Conservation (phyloP, 768 basidiomycete species). For the Trichaptum fuscoviolaceum region DNA sequence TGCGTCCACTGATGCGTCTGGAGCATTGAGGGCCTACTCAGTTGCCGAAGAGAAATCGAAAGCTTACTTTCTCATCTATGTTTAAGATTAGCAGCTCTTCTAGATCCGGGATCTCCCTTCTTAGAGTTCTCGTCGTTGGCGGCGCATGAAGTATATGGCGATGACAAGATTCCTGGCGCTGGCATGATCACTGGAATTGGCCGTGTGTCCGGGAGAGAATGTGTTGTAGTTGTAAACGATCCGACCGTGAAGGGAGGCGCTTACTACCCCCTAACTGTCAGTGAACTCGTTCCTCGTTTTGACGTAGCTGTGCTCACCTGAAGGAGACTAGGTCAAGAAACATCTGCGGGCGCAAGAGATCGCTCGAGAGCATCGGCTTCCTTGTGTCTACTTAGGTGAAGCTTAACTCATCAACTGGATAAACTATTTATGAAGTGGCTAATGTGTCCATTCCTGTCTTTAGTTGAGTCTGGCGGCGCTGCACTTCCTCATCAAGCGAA, state of each 20-base stretch:
- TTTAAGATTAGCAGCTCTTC: conserved; percentile 58
- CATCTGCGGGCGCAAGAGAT: conserved; percentile 93
- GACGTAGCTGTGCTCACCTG: background rate
- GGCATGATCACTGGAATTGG: conserved; percentile 85
- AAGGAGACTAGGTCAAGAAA: conserved; percentile 70
- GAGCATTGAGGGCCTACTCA: background rate
- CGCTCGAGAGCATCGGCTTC: conserved; percentile 83
- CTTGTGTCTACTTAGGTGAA: conserved; percentile 89
- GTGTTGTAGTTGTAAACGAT: conserved; percentile 90
- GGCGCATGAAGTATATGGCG: conserved; percentile 80
- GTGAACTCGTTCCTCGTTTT: conserved; percentile 12
- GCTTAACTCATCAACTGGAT: conserved; percentile 1
- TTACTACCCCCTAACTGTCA: conserved; percentile 81
- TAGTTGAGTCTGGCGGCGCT: conserved; percentile 93
- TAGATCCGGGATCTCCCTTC: conserved; percentile 87
- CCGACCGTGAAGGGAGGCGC: conserved; percentile 91
- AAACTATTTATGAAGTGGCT: background rate
- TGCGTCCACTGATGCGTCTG: conserved; percentile 25
- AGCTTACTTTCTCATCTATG: background rate
- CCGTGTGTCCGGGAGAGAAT: conserved; percentile 74
- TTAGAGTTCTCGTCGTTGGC: conserved; percentile 84
- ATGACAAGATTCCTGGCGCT: conserved; percentile 74
- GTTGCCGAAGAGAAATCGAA: background rate
- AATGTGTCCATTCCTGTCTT: conserved; percentile 9
- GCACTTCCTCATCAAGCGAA: conserved; percentile 91